Conservation (phyloP, 345 rosid genomes). For the Populus simonii region DNA sequence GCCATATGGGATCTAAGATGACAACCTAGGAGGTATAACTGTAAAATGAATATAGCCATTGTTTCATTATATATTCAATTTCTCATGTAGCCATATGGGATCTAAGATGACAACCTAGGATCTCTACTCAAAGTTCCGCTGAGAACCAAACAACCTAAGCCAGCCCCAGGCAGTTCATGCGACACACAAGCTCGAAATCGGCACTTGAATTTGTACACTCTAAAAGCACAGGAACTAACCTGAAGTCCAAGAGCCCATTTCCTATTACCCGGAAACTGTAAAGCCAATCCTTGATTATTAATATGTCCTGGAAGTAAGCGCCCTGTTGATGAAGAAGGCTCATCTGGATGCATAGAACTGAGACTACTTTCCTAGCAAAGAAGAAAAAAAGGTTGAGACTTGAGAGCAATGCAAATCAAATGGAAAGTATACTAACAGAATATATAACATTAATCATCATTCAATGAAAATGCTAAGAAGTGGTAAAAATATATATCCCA, state of each 20-base stretch:
- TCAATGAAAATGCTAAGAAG: background rate
- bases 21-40: no score
- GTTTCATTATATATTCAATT: background rate
- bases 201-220: background rate
- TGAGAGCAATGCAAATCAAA: background rate
- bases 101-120: no score
- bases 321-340: conserved; percentile 53
- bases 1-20: background rate
- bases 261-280: conserved; percentile 52
- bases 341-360: conserved; percentile 57
- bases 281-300: conserved; percentile 69
- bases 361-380: conserved; percentile 57
- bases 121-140: no score
- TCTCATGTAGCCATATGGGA: background rate
- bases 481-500: no score
- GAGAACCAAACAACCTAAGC: background rate
- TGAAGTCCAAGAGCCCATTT: conserved; percentile 98
- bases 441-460: background rate
- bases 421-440: background rate
- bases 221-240: conserved; percentile 40
- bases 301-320: conserved; percentile 64
- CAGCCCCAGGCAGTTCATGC: background rate
- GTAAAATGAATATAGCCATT: no score
- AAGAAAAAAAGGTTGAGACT: background rate
- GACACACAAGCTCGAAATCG: background rate